phyloP scores from a whole-genome alignment of 345 rosid genomes.

The Populus nigra region DNA sequence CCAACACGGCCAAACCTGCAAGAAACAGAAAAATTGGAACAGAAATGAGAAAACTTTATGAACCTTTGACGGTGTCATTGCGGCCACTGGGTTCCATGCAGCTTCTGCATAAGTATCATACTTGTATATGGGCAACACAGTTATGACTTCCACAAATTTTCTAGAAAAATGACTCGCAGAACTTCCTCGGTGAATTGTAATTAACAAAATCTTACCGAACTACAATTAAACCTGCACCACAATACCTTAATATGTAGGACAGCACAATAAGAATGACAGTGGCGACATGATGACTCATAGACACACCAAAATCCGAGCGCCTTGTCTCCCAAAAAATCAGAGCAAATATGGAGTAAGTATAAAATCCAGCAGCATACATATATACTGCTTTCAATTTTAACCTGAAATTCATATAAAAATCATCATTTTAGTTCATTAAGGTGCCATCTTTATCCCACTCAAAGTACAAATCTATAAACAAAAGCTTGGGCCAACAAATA shows the following conservation, averaged over 20 bases:
- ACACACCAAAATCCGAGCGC: slow-evolving; percentile 97
- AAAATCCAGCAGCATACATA: slow-evolving; percentile 94
- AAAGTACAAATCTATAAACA: neutral
- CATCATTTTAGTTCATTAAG: slow-evolving; percentile 10
- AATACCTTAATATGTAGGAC: slow-evolving; percentile 79
- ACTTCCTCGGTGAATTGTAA: slow-evolving; percentile 2
- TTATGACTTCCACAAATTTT: neutral
- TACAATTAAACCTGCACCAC: neutral
- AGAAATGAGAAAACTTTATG: neutral
- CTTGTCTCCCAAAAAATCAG: slow-evolving; percentile 98
- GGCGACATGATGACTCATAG: slow-evolving; percentile 95
- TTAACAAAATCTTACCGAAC: neutral
- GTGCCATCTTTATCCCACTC: neutral
- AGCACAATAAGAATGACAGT: slow-evolving; percentile 72
- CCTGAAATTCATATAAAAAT: slow-evolving; percentile 43
- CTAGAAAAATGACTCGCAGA: neutral
- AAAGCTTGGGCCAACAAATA: neutral
- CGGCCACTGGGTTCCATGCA: neutral
- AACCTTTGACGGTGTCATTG: neutral
- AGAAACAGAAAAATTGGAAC: slow-evolving; percentile 9
- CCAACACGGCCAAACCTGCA: slow-evolving; percentile 90
- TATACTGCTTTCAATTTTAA: slow-evolving; percentile 78
- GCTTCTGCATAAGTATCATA: neutral
- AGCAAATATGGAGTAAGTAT: slow-evolving; percentile 93
- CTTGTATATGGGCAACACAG: neutral